Evolutionary conservation across 2,329 filamentous ascomycete genomes (phyloP).

Genomic region (Thelonectria discophora): DNA sequence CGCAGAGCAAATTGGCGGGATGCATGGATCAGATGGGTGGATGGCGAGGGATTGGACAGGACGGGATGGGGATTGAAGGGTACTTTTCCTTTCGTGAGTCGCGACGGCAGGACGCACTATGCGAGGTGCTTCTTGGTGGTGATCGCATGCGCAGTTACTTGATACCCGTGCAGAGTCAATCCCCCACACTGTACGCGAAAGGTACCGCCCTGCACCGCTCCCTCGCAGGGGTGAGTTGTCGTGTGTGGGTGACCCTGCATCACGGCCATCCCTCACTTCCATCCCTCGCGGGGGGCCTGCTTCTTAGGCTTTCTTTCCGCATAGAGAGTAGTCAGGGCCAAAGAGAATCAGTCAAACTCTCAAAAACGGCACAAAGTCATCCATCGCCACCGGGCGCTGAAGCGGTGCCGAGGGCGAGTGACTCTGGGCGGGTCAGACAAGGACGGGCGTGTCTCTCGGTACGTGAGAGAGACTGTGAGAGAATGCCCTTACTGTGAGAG

Average conservation of each 20-base stretch:
- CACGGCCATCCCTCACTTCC: slow-evolving; percentile 10
- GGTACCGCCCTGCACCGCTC: background rate
- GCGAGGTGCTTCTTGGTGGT: background rate
- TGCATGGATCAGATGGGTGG: slow-evolving; percentile 16
- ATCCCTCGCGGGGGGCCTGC: slow-evolving; percentile 18
- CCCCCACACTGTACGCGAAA: slow-evolving; percentile 3
- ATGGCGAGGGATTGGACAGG: slow-evolving; percentile 17
- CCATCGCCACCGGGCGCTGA: background rate
- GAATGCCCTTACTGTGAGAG: no score
- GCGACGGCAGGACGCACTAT: slow-evolving; percentile 2
- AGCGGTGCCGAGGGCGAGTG: slow-evolving; percentile 3
- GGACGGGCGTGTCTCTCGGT: background rate
- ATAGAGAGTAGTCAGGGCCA: slow-evolving; percentile 14
- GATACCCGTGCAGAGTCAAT: background rate
- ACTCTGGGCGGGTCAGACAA: slow-evolving; percentile 12
- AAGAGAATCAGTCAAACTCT: slow-evolving; percentile 6
- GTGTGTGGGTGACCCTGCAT: slow-evolving; percentile 20
- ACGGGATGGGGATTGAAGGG: slow-evolving; percentile 4
- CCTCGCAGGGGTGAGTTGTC: background rate
- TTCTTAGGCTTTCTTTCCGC: slow-evolving; percentile 8
- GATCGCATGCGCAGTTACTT: background rate
- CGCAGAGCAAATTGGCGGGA: slow-evolving; percentile 5
- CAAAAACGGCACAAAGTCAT: slow-evolving; percentile 6
- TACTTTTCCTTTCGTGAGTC: background rate
- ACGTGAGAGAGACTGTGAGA: no score